Conservation (phyloP, 495 filamentous ascomycete species). For the Neurospora africana region DNA sequence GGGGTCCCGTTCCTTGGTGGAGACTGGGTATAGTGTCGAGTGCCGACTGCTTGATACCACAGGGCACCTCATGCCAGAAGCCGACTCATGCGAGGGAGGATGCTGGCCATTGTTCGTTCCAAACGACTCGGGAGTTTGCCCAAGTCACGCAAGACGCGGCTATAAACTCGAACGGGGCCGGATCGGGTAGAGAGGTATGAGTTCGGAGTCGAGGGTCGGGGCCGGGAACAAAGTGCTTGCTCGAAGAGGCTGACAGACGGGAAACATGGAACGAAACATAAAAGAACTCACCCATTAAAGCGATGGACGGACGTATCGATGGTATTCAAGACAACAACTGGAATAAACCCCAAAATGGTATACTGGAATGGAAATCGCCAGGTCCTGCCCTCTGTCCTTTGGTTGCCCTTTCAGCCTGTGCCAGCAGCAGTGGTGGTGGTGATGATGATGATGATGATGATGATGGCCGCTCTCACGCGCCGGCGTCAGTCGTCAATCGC, state of each 20-base stretch:
- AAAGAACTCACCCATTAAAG: not conserved
- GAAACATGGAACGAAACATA: not conserved
- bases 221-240: constrained; percentile 5
- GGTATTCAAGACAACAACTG: not conserved
- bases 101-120: not conserved
- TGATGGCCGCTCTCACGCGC: not conserved
- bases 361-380: not conserved
- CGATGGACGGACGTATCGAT: not conserved
- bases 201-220: not conserved
- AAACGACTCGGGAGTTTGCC: not conserved
- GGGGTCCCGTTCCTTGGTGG: not conserved
- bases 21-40: not conserved
- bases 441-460: not conserved
- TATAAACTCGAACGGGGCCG: not conserved
- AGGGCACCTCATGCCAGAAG: not conserved
- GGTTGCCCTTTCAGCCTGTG: not conserved
- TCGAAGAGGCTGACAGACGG: not conserved
- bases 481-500: not conserved
- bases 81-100: not conserved
- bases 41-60: not conserved
- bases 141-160: not conserved
- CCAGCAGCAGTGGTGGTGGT: not conserved
- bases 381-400: not conserved
- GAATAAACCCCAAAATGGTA: not conserved
- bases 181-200: not conserved